These are phyloP conservation scores for Picochlorum costavermella DNA, from an alignment of 139 green algal species.

Conservation along the genomic window DNA sequence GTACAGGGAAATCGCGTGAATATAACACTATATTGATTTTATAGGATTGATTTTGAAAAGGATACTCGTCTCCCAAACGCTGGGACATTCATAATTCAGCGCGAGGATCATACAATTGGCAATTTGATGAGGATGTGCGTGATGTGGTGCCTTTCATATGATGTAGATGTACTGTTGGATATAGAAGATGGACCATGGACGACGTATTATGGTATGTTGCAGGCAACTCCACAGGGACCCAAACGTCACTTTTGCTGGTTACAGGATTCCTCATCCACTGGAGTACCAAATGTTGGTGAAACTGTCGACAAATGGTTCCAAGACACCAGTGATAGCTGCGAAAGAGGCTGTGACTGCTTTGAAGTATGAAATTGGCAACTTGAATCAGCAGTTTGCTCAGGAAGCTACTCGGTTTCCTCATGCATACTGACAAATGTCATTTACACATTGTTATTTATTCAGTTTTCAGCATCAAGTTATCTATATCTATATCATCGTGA, in stretches of 20 bases:
- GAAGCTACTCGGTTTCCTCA: not conserved
- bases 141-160: not conserved
- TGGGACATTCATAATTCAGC: conserved; percentile 71
- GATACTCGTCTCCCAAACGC: conserved; percentile 86
- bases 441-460: not conserved
- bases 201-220: conserved; percentile 1
- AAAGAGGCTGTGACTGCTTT: conserved; percentile 45
- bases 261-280: conserved; percentile 89
- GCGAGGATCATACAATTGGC: conserved; percentile 92
- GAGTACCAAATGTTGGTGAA: conserved; percentile 79
- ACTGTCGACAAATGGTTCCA: conserved; percentile 59
- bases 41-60: conserved; percentile 57
- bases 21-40: too few relatives aligned
- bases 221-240: conserved; percentile 58
- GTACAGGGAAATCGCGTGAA: too few relatives aligned
- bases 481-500: too few relatives aligned
- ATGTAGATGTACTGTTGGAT: not conserved
- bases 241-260: conserved; percentile 83
- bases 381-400: conserved; percentile 14
- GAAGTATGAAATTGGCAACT: conserved; percentile 23
- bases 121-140: conserved; percentile 80
- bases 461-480: too few relatives aligned
- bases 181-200: not conserved
- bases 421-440: not conserved
- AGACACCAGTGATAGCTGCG: conserved; percentile 38